Evolutionary conservation across 345 rosid genomes (phyloP).

Genomic region (Reutealis trisperma): DNA sequence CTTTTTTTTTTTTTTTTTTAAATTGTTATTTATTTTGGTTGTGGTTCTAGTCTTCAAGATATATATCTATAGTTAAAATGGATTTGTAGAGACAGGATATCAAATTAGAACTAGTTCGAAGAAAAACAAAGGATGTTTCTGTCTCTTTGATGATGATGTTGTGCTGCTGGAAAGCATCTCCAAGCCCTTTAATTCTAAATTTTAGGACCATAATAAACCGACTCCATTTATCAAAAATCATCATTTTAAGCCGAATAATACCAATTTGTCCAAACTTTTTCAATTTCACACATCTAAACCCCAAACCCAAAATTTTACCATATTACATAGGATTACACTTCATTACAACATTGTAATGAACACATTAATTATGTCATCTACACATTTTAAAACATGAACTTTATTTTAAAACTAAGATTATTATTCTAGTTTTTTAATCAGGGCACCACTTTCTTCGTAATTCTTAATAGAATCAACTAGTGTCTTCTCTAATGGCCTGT

Average conservation of each 20-base stretch:
- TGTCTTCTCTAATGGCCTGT: constrained; percentile 45
- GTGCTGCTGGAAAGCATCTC: constrained; percentile 12
- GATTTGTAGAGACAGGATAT: background rate
- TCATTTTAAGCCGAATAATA: background rate
- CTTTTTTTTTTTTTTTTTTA: background rate
- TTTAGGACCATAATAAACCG: too few species aligned
- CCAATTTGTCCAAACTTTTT: too few species aligned
- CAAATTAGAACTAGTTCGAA: constrained; percentile 13
- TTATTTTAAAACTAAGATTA: too few species aligned
- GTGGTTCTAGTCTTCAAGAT: too few species aligned
- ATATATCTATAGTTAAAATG: too few species aligned
- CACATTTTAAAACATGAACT: too few species aligned
- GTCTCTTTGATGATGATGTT: constrained; percentile 19
- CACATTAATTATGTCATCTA: too few species aligned
- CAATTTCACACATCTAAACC: too few species aligned
- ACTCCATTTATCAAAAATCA: background rate
- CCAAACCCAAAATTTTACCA: too few species aligned
- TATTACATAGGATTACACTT: too few species aligned
- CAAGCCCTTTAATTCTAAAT: background rate
- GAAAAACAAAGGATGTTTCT: constrained; percentile 25
- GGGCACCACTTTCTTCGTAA: constrained; percentile 35
- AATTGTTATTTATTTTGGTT: too few species aligned
- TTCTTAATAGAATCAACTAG: constrained; percentile 42
- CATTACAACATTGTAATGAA: too few species aligned
- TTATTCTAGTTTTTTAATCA: constrained; percentile 4